A percentile compares a stretch with the other conserved stretches of the same genome.
phyloP scores from a whole-genome alignment of 257 asterid genomes.

The Craterostigma plantagineum region DNA sequence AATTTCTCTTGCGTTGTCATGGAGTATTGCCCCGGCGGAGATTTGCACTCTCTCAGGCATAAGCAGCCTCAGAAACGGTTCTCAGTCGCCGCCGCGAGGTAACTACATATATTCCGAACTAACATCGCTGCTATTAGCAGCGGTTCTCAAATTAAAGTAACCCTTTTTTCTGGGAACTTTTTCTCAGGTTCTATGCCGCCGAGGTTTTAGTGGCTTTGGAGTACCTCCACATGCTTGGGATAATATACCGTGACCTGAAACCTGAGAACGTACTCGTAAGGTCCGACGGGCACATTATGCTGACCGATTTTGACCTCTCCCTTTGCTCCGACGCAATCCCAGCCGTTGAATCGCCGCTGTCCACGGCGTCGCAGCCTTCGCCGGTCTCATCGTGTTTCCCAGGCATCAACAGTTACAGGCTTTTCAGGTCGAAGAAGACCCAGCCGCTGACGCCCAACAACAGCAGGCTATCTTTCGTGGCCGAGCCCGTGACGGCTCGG shows the following conservation, averaged over 20 bases:
- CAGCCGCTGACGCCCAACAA: constrained; percentile 33
- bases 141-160: too few species aligned
- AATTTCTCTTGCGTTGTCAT: constrained; percentile 80
- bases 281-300: constrained; percentile 90
- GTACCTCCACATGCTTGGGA: constrained; percentile 78
- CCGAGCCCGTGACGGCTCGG: constrained; percentile 74
- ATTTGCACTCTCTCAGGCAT: constrained; percentile 92
- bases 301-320: constrained; percentile 71
- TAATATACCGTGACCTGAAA: constrained; percentile 70
- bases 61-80: constrained; percentile 83
- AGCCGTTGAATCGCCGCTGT: constrained; percentile 54
- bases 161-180: neutral
- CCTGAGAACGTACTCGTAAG: constrained; percentile 87
- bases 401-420: constrained; percentile 33
- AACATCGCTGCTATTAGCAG: too few species aligned
- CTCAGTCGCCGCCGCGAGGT: constrained; percentile 87
- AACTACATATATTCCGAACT: neutral
- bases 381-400: constrained; percentile 40
- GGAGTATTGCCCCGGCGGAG: constrained; percentile 98
- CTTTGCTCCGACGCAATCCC: constrained; percentile 70
- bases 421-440: constrained; percentile 58
- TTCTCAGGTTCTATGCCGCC: constrained; percentile 66
- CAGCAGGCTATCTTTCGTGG: constrained; percentile 49
- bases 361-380: constrained; percentile 12
- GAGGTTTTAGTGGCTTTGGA: constrained; percentile 81